Evolutionary conservation across 129 eudicot species (phyloP).

Genomic region (Oenanthe sinensis): DNA sequence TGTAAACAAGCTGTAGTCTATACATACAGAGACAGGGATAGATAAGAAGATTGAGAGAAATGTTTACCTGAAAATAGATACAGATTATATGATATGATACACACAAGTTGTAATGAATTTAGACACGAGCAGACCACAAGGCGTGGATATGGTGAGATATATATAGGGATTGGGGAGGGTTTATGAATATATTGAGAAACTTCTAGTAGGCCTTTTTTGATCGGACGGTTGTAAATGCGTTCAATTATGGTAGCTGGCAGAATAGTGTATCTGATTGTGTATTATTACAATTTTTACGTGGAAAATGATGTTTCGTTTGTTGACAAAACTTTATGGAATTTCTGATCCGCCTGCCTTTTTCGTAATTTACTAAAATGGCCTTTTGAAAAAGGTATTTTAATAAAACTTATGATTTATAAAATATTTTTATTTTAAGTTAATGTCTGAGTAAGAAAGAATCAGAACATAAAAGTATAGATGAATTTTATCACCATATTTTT

Average conservation of each 20-base stretch:
- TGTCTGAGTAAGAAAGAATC: too few species aligned
- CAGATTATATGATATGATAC: not conserved
- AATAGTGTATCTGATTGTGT: not conserved
- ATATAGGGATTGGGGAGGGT: not conserved
- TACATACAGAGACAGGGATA: not conserved
- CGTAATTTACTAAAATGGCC: not conserved
- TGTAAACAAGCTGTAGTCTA: not conserved
- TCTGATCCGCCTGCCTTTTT: not conserved
- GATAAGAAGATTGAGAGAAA: not conserved
- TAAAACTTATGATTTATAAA: too few species aligned
- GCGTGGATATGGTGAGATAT: not conserved
- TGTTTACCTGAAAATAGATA: not conserved
- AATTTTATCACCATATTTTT: too few species aligned
- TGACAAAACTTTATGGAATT: not conserved
- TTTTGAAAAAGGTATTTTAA: too few species aligned
- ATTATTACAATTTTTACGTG: not conserved
- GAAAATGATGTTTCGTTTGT: not conserved
- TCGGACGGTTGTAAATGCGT: slow-evolving; percentile 4
- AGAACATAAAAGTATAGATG: too few species aligned
- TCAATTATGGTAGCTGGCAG: slow-evolving; percentile 4
- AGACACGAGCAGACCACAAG: slow-evolving; percentile 29
- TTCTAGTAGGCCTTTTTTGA: not conserved
- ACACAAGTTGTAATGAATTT: not conserved
- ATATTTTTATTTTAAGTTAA: too few species aligned
- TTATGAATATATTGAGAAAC: slow-evolving; percentile 7